phyloP scores from a whole-genome alignment of 1,139 yeast genomes.

The Yamadazyma siamensis region DNA sequence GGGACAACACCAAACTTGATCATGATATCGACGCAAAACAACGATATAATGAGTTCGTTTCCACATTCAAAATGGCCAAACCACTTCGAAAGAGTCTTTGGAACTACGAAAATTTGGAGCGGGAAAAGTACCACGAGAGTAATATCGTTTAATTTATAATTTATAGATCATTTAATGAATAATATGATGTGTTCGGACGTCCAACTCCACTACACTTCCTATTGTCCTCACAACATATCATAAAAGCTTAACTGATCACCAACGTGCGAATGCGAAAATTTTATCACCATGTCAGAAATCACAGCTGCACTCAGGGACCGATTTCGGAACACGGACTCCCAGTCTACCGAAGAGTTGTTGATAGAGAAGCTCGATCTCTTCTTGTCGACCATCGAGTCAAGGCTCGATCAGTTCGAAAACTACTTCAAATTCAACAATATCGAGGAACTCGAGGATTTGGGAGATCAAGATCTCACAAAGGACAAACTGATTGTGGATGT shows the following conservation, averaged over 20 bases:
- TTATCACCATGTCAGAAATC: slow-evolving; percentile 12
- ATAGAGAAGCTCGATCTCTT: slow-evolving; percentile 52
- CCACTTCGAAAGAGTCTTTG: slow-evolving; percentile 24
- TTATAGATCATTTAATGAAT: neutral
- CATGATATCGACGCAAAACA: slow-evolving; percentile 9
- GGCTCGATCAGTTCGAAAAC: slow-evolving; percentile 50
- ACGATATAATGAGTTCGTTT: slow-evolving; percentile 18
- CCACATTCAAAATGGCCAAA: slow-evolving; percentile 18
- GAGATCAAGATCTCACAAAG: slow-evolving; percentile 14
- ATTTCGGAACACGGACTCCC: slow-evolving; percentile 6
- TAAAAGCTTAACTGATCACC: too few species aligned
- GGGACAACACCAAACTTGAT: slow-evolving; percentile 15
- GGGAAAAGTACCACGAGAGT: slow-evolving; percentile 12
- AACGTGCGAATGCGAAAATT: too few species aligned
- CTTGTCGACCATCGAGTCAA: slow-evolving; percentile 50
- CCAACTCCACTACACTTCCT: too few species aligned
- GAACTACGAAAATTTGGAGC: slow-evolving; percentile 22
- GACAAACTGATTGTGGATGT: too few species aligned
- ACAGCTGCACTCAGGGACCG: slow-evolving; percentile 14
- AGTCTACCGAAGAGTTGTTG: slow-evolving; percentile 44
- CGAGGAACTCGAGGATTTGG: slow-evolving; percentile 12
- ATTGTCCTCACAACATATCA: too few species aligned
- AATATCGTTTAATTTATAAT: neutral
- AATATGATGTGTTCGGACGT: too few species aligned
- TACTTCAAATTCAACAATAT: slow-evolving; percentile 35